These are phyloP conservation scores for Fusarium robinianum DNA, from an alignment of 2,329 filamentous ascomycete genomes.

Conservation along the genomic window DNA sequence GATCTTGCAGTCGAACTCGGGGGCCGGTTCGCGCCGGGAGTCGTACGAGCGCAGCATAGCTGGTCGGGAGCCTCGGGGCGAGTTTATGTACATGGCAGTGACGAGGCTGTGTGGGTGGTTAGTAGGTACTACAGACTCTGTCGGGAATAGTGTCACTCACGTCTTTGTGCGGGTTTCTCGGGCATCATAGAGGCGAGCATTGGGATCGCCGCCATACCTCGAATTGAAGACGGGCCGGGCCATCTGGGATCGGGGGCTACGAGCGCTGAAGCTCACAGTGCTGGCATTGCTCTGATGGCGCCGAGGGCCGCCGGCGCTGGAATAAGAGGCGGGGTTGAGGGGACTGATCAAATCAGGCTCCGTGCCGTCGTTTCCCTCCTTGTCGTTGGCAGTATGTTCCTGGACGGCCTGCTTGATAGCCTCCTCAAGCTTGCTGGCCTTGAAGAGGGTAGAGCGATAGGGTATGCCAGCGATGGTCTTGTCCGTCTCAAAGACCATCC, in stretches of 20 bases:
- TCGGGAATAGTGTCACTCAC: slow-evolving; percentile 56
- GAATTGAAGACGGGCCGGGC: slow-evolving; percentile 57
- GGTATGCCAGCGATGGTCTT: slow-evolving; percentile 97
- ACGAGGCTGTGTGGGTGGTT: slow-evolving; percentile 66
- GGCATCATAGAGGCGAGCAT: slow-evolving; percentile 85
- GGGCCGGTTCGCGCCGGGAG: slow-evolving; percentile 85
- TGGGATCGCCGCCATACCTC: slow-evolving; percentile 78
- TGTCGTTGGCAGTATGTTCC: slow-evolving; percentile 78
- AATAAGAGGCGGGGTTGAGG: slow-evolving; percentile 47
- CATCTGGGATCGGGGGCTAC: slow-evolving; percentile 62
- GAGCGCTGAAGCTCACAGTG: slow-evolving; percentile 77
- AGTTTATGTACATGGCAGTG: slow-evolving; percentile 88
- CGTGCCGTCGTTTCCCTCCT: slow-evolving; percentile 78
- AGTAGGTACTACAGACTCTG: slow-evolving; percentile 3
- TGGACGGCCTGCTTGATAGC: slow-evolving; percentile 88
- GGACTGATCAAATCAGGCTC: slow-evolving; percentile 47
- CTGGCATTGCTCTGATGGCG: slow-evolving; percentile 80
- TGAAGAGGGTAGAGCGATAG: slow-evolving; percentile 92
- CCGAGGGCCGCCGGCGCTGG: slow-evolving; percentile 52
- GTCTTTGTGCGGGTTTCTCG: slow-evolving; percentile 87
- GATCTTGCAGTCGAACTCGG: slow-evolving; percentile 91
- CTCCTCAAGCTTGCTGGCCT: slow-evolving; percentile 92
- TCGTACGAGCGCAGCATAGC: slow-evolving; percentile 91
- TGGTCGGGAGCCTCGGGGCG: slow-evolving; percentile 67
- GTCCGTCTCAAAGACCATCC: slow-evolving; percentile 94